phyloP scores from a whole-genome alignment of 1,284 basidiomycete species.

The Tylopilus orsonianus region DNA sequence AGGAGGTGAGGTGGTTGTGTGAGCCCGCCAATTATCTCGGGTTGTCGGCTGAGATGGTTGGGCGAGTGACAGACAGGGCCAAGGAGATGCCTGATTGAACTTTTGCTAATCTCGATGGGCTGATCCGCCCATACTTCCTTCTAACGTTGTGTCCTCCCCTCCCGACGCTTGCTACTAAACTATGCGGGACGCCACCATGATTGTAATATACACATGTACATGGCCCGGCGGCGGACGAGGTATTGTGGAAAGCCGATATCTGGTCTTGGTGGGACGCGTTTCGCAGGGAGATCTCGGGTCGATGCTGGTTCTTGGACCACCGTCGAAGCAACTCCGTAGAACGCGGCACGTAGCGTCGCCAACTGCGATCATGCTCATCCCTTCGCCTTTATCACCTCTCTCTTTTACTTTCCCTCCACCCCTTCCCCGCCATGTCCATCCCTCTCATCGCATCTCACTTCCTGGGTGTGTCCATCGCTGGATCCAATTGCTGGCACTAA shows the following conservation, averaged over 20 bases:
- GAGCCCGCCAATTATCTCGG: conserved; percentile 41
- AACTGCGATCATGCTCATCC: conserved; percentile 11
- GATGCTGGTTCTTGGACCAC: conserved; percentile 29
- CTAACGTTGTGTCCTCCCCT: background rate
- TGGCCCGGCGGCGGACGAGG: background rate
- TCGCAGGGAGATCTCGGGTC: conserved; percentile 3
- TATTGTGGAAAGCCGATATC: background rate
- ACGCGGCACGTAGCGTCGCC: conserved; percentile 30
- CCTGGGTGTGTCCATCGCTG: conserved; percentile 19
- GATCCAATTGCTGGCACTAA: conserved; percentile 5
- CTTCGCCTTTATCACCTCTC: conserved; percentile 7
- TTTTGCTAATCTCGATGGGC: too few species aligned
- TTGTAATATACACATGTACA: too few species aligned
- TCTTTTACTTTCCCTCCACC: background rate
- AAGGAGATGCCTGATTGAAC: background rate
- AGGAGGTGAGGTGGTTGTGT: conserved; percentile 35
- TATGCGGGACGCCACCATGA: too few species aligned
- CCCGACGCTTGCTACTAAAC: too few species aligned
- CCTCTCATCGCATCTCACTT: conserved; percentile 31
- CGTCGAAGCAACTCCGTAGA: conserved; percentile 34
- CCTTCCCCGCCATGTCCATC: conserved; percentile 14
- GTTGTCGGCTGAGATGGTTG: conserved; percentile 38
- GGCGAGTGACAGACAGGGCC: conserved; percentile 10
- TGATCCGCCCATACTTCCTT: too few species aligned
- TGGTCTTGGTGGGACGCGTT: conserved; percentile 1